Conservation (phyloP, 1,284 basidiomycete genomes). For the Cryptococcus sp. region DNA sequence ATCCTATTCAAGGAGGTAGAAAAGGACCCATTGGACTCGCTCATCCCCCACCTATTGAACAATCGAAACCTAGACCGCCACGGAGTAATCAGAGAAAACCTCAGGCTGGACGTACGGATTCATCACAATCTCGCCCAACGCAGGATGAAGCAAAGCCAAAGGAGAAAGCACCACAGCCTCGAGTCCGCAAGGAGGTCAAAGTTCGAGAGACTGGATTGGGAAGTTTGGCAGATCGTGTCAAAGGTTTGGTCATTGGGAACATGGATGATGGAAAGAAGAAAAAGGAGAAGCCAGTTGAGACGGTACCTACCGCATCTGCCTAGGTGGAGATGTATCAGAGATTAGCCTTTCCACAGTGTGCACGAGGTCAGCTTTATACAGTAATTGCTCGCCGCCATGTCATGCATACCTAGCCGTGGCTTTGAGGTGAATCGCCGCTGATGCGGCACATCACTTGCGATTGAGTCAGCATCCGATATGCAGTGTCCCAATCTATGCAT, state of each 20-base stretch:
- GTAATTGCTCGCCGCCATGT: too few relatives aligned
- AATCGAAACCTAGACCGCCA: conserved; percentile 5
- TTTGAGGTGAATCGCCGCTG: too few relatives aligned
- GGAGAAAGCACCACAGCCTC: conserved; percentile 5
- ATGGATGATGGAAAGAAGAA: conserved; percentile 8
- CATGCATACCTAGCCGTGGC: too few relatives aligned
- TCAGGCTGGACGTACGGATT: background rate
- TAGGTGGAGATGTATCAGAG: too few relatives aligned
- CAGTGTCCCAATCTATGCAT: background rate
- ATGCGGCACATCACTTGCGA: too few relatives aligned
- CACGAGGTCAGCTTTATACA: too few relatives aligned
- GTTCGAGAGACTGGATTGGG: conserved; percentile 24
- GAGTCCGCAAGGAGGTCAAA: conserved; percentile 30
- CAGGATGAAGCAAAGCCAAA: background rate
- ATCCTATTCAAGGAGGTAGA: conserved; percentile 36
- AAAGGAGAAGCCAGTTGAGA: too few relatives aligned
- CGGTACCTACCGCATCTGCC: too few relatives aligned
- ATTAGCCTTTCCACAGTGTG: too few relatives aligned
- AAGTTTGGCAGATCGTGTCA: conserved; percentile 25
- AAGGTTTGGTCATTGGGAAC: conserved; percentile 30
- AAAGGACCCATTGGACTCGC: conserved; percentile 34
- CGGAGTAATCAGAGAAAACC: background rate
- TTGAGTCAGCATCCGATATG: too few relatives aligned
- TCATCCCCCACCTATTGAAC: conserved; percentile 27
- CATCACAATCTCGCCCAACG: too few relatives aligned